Conservation (phyloP, 352 stramenopile species). For the Peronospora farinosa region DNA sequence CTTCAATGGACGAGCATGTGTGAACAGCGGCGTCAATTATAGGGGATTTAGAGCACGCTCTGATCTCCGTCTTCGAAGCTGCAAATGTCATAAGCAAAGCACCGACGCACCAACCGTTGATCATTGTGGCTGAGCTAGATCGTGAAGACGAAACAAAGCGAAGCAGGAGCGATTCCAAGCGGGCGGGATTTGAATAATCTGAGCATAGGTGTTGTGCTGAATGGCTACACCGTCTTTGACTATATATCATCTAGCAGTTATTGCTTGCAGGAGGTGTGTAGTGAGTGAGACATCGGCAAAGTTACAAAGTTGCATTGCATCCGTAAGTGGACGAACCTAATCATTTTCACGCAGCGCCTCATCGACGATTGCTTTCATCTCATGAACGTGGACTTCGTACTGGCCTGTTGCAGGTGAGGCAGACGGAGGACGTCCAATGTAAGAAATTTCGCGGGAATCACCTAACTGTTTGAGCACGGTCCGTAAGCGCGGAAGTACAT, state of each 20-base stretch:
- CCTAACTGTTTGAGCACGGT: conserved; percentile 88
- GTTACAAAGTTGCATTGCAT: conserved; percentile 5
- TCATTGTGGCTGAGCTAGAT: background rate
- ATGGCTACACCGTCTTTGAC: too few species aligned
- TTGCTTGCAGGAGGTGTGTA: too few species aligned
- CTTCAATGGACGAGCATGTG: background rate
- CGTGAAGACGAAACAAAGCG: too few species aligned
- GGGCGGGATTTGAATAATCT: too few species aligned
- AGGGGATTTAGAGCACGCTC: background rate
- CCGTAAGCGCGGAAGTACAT: conserved; percentile 88
- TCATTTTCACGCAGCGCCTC: conserved; percentile 51
- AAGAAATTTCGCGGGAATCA: conserved; percentile 60
- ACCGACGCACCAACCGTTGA: conserved; percentile 4
- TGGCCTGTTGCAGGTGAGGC: conserved; percentile 95
- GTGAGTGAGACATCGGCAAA: background rate
- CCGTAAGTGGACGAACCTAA: conserved; percentile 3
- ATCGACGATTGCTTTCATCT: conserved; percentile 92
- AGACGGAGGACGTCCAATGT: conserved; percentile 92
- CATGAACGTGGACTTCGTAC: conserved; percentile 88
- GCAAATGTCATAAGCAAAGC: conserved; percentile 1
- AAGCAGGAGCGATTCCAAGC: too few species aligned
- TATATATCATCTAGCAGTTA: too few species aligned
- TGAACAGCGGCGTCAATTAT: background rate
- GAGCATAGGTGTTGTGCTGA: too few species aligned
- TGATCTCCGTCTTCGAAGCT: background rate